Evolutionary conservation across 2,329 filamentous ascomycete species (phyloP), one percentile per base, ranked within the genome.

Genomic region (Cercospora zeae-maydis): DNA sequence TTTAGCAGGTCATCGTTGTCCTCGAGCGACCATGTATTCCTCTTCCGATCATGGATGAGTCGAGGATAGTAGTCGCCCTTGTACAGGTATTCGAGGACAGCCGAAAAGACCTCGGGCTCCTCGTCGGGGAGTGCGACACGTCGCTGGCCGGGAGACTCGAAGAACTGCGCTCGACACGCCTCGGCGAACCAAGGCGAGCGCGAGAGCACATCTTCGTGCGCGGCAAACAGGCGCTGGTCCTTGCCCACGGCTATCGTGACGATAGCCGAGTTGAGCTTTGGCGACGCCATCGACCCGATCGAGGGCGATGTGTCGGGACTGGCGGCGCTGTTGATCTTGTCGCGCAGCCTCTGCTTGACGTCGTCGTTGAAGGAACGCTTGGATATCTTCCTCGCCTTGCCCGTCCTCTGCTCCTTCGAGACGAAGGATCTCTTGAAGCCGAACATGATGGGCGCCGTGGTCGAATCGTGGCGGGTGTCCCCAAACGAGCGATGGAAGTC

Each of bases 11-110:
- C 70, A 60, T 66, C 58, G 71, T 79, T 79, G 77, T 90, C 89
- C 84, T 96, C 92, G 80, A 96, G 90, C 77, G 91, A 87, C 90
- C 91, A 96, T 81, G 88, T 89, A 82, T 91, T 88, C 75, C 87
- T 89, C 78, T 88, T 88, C 84, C 90, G 58, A 85, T 91, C 90
- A 78, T 92, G 91, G 71, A 96, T 75, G 80, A 97, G 84, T 78
- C 92, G 90, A 61, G 93, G 93, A 78, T 90, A 95, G 81, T 96
- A 96, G 84, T 96, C 92, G 70, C 91, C 92, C 83, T 96, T 96
- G 88, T 97, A 97, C 70, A 97, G 87, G 78, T 93, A 97, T 82
- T 97, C 93, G 81, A 97, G 91, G 73, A 97, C 83, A 74, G 90
- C 93, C 76, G 92, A 96, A 79, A 97, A 91, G 77, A 96, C 86